Evolutionary conservation across 2,329 filamentous ascomycete species (phyloP).

Genomic region (Fusarium beomiforme): DNA sequence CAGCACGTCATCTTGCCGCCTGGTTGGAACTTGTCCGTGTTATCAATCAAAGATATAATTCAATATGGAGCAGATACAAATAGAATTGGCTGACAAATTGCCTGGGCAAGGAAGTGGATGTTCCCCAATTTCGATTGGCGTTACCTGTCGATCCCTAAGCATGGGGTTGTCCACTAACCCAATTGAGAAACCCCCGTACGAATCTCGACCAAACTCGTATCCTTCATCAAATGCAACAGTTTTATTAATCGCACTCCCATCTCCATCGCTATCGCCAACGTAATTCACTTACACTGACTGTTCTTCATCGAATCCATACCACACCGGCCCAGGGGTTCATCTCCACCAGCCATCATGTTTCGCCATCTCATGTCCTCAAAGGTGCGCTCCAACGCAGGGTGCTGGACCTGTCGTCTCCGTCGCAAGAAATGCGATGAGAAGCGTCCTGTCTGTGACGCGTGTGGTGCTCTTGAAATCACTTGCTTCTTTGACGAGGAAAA

Average conservation of each 20-base stretch:
- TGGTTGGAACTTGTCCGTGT: too few relatives aligned
- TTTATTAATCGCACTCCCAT: background rate
- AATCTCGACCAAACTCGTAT: background rate
- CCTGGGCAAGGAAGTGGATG: constrained; percentile 6
- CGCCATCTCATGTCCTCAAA: constrained; percentile 45
- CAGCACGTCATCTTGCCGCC: background rate
- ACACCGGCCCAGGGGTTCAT: background rate
- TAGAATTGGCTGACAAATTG: constrained; percentile 22
- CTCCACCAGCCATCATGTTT: constrained; percentile 35
- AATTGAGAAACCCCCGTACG: constrained; percentile 17
- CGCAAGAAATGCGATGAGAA: constrained; percentile 70
- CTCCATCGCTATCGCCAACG: background rate
- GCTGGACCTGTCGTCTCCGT: constrained; percentile 69
- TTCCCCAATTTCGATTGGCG: constrained; percentile 17
- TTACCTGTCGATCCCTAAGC: constrained; percentile 24
- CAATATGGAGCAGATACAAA: background rate
- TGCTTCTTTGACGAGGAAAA: constrained; percentile 64
- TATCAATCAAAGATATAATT: background rate
- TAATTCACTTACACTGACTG: background rate
- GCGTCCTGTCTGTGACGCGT: constrained; percentile 62
- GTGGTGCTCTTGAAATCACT: constrained; percentile 63
- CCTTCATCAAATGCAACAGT: constrained; percentile 5
- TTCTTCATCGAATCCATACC: background rate
- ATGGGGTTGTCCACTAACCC: constrained; percentile 21
- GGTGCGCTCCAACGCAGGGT: constrained; percentile 59